phyloP scores from a whole-genome alignment of 306 rosid genomes.

The Cucumis cinereus region DNA sequence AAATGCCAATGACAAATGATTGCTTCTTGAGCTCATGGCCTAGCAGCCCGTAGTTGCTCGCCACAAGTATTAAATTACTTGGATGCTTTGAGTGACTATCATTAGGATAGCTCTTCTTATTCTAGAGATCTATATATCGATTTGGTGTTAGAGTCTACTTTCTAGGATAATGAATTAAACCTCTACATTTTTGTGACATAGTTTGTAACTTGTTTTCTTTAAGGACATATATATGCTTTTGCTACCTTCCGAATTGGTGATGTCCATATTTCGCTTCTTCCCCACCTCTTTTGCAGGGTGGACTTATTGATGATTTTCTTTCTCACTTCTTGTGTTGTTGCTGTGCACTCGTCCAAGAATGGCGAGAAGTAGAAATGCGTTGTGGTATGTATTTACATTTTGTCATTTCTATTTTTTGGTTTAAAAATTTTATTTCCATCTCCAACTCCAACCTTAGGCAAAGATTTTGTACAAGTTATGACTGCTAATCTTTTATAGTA shows the following conservation, averaged over 20 bases:
- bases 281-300: conserved; percentile 46
- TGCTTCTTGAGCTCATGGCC: not conserved
- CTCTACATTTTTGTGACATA: not conserved
- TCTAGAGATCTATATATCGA: too few relatives aligned
- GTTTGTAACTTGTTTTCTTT: not conserved
- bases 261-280: not conserved
- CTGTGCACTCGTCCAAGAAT: conserved; percentile 99
- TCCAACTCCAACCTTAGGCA: not conserved
- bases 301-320: conserved; percentile 77
- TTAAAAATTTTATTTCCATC: not conserved
- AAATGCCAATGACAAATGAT: not conserved
- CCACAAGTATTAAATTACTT: not conserved
- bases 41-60: not conserved
- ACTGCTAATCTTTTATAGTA: not conserved
- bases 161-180: not conserved
- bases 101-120: too few relatives aligned
- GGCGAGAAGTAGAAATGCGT: conserved; percentile 99
- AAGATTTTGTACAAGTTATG: not conserved
- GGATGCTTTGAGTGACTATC: not conserved
- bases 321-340: conserved; percentile 97
- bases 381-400: conserved; percentile 31
- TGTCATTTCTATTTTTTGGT: not conserved
- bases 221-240: not conserved
- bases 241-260: not conserved
- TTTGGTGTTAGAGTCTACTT: not conserved